Percentiles rank a stretch among this genome's conserved stretches.
Conservation (phyloP, 305 asterid species). For the Solanum hybrid region DNA sequence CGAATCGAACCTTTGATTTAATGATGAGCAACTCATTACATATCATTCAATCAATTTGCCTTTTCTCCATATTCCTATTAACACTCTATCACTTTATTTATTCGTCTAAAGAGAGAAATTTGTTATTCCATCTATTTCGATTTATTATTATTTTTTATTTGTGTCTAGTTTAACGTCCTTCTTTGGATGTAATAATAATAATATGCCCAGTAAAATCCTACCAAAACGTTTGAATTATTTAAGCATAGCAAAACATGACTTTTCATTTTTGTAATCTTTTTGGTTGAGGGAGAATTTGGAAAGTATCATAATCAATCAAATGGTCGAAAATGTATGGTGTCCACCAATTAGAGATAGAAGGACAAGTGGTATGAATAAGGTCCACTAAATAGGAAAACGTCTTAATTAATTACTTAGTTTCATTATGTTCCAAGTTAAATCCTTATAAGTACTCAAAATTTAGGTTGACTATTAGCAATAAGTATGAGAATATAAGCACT, state of each 20-base stretch:
- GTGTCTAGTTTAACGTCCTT: background rate
- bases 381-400: background rate
- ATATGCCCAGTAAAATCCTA: background rate
- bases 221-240: too few relatives aligned
- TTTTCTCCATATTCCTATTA: background rate
- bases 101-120: background rate
- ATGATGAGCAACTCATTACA: background rate
- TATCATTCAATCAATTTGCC: background rate
- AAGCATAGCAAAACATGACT: background rate
- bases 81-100: background rate
- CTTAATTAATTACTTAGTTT: background rate
- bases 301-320: background rate
- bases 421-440: background rate
- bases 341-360: background rate
- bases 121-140: background rate
- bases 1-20: background rate
- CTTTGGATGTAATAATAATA: too few relatives aligned
- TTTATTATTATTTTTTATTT: background rate
- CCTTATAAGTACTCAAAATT: background rate
- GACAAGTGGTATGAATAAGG: background rate
- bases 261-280: background rate
- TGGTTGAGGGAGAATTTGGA: background rate
- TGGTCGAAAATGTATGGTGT: background rate
- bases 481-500: background rate
- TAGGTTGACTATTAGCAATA: conserved; percentile 1